A percentile compares a stretch with the other conserved stretches of the same genome.
phyloP scores from a whole-genome alignment of 208 protist species.

The Wallacemonas sp. region DNA sequence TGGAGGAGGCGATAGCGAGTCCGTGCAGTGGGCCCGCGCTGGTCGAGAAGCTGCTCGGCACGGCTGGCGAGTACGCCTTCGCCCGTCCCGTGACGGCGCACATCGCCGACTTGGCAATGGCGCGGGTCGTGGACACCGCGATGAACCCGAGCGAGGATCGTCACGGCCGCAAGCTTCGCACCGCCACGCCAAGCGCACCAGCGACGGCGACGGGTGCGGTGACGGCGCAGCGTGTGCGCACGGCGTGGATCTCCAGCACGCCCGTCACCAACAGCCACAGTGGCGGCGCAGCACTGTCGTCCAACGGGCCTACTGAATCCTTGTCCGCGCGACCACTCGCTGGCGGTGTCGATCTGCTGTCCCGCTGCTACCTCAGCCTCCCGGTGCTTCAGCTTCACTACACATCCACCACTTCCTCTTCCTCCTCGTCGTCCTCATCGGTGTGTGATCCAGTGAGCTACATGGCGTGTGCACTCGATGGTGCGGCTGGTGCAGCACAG shows the following conservation, averaged over 20 bases:
- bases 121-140: neutral
- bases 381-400: neutral
- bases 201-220: neutral
- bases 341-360: slow-evolving; percentile 5
- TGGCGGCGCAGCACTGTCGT: too few species aligned
- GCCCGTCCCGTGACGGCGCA: slow-evolving; percentile 26
- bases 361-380: slow-evolving; percentile 4
- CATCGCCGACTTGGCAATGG: slow-evolving; percentile 21
- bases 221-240: neutral
- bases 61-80: slow-evolving; percentile 50
- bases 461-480: slow-evolving; percentile 12
- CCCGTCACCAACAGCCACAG: neutral
- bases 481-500: neutral
- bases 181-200: neutral
- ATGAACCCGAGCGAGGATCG: slow-evolving; percentile 9
- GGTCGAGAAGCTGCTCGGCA: slow-evolving; percentile 40
- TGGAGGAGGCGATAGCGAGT: slow-evolving; percentile 68
- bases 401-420: neutral
- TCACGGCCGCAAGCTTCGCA: neutral
- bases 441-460: slow-evolving; percentile 9
- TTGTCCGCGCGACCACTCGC: neutral
- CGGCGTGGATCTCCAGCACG: slow-evolving; percentile 10
- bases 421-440: slow-evolving; percentile 13
- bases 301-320: too few species aligned
- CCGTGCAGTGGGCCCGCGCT: slow-evolving; percentile 50